Percentiles rank a stretch among this genome's conserved stretches.
These are phyloP conservation scores for Bolboschoenus planiculmis DNA, from an alignment of 176 grass and related monocot genomes.

Conservation along the genomic window DNA sequence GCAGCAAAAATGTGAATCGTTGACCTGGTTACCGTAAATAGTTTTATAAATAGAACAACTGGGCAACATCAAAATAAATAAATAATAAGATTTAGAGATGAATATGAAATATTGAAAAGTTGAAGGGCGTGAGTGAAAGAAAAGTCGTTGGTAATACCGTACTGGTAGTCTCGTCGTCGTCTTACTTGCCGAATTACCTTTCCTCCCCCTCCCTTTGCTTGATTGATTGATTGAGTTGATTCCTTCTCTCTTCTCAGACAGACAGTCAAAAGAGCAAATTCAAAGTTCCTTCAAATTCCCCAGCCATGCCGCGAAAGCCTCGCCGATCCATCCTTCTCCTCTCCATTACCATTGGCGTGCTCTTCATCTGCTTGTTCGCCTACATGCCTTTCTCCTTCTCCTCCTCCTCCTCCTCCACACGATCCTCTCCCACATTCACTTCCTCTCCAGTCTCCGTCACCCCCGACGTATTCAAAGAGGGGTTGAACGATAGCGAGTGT, in stretches of 20 bases:
- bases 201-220: too few species aligned
- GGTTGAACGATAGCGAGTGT: conserved; percentile 25
- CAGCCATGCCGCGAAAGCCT: conserved; percentile 1
- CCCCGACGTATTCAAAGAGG: not conserved
- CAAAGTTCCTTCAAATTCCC: too few species aligned
- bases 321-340: conserved; percentile 13
- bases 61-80: not conserved
- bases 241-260: too few species aligned
- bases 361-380: conserved; percentile 21
- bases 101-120: not conserved
- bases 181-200: too few species aligned
- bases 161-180: too few species aligned
- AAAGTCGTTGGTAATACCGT: not conserved
- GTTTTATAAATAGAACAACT: not conserved
- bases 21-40: not conserved
- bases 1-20: not conserved
- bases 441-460: not conserved
- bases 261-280: too few species aligned
- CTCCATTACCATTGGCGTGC: not conserved
- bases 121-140: not conserved
- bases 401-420: not conserved
- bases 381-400: conserved; percentile 33
- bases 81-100: too few species aligned
- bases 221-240: too few species aligned
- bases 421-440: not conserved